These are phyloP conservation scores for Dalbergia cochinchinensis DNA, from an alignment of 306 rosid species.

Conservation along the genomic window DNA sequence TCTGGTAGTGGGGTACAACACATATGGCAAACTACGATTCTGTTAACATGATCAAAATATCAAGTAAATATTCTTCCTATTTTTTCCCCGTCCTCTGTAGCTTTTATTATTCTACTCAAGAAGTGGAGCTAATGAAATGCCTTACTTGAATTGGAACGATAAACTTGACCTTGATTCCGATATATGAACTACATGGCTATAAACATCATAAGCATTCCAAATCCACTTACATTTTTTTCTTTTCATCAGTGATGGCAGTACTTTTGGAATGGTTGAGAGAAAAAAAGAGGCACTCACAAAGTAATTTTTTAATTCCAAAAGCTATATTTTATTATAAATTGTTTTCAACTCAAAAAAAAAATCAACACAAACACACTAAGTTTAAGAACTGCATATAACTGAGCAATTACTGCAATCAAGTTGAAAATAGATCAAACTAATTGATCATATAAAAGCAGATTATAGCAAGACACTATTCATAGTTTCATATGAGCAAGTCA, in stretches of 20 bases:
- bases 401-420: slow-evolving; percentile 21
- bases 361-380: background rate
- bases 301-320: too few species aligned
- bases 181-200: slow-evolving; percentile 21
- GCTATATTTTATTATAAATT: too few species aligned
- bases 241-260: background rate
- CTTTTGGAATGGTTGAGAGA: too few species aligned
- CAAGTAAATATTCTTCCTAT: background rate
- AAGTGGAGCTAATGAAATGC: slow-evolving; percentile 7
- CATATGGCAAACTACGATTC: background rate
- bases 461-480: background rate
- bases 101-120: background rate
- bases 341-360: too few species aligned
- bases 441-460: background rate
- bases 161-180: background rate
- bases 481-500: background rate
- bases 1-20: background rate
- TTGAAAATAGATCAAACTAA: background rate
- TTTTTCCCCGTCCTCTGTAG: background rate
- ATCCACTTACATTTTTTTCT: background rate
- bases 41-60: background rate
- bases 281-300: too few species aligned
- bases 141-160: slow-evolving; percentile 1
- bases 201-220: background rate
- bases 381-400: slow-evolving; percentile 10